Conservation (phyloP, 768 basidiomycete genomes). For the Macrolepiota fuliginosa region DNA sequence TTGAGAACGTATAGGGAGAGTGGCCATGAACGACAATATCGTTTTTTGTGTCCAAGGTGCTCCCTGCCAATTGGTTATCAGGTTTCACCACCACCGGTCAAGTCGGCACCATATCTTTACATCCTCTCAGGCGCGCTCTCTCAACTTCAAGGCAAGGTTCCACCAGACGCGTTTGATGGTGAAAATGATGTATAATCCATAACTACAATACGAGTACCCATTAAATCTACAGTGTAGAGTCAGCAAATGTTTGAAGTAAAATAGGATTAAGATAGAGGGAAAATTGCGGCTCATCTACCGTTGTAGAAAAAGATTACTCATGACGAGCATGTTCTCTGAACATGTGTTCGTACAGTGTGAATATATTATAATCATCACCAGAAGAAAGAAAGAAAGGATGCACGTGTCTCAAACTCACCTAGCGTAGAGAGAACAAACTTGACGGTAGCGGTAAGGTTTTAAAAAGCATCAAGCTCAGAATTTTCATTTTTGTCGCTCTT, state of each 20-base stretch:
- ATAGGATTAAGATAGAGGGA: conserved; percentile 9
- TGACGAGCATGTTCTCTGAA: conserved; percentile 36
- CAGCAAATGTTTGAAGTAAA: neutral
- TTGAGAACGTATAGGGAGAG: conserved; percentile 39
- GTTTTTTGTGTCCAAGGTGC: conserved; percentile 69
- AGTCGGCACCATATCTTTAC: conserved; percentile 77
- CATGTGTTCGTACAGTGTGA: conserved; percentile 74
- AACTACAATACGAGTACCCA: neutral
- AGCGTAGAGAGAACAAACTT: neutral
- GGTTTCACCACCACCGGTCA: conserved; percentile 69
- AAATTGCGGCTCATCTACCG: conserved; percentile 69
- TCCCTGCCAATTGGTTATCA: conserved; percentile 75
- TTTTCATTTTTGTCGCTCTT: neutral
- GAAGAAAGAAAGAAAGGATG: conserved; percentile 14
- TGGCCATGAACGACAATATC: conserved; percentile 75
- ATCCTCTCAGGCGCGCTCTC: conserved; percentile 80
- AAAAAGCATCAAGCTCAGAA: too few species aligned
- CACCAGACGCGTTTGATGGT: conserved; percentile 77
- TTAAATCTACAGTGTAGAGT: neutral
- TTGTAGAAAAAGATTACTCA: conserved; percentile 68
- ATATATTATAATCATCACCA: conserved; percentile 56
- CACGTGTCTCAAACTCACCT: conserved; percentile 26
- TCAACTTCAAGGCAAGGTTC: conserved; percentile 86
- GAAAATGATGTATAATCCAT: conserved; percentile 33
- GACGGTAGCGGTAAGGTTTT: neutral